Evolutionary conservation across 768 basidiomycete species (phyloP), one percentile per base, ranked within the genome.

Genomic region (Strobilomyces confusus): DNA sequence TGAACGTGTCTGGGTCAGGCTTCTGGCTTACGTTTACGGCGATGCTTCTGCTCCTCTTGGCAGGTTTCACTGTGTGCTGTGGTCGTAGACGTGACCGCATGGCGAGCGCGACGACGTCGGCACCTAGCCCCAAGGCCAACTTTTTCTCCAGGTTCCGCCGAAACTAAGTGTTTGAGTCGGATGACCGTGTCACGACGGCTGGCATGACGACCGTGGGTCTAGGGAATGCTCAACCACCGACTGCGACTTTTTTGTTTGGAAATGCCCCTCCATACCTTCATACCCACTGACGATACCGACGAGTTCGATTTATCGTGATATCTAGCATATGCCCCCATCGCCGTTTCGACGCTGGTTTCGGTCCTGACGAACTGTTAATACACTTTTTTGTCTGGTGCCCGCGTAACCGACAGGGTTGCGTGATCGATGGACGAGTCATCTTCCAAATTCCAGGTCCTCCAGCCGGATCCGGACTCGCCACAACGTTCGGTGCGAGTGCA

Each of bases 21-120:
- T 89, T 89, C 67, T 90, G 88, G 88, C 65, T 90, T 67, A 88
- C 86, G 2, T 81, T 90, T 60, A 80, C 77, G 19, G 67, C 82
- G 13, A 71, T 90, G 63, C 70, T 89, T 58, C 77, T 89, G 5
- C 77, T 84, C 30, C 68, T 82, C 38, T 63, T 88, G 51, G 85
- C 80, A 17, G 85, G 85, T 48, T 80, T 80, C 73, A 83, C 83
- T 4, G 82, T 88, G 34, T 86, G 84, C 73, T 81, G 86, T 57
- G 86, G 85, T 12, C 80, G 85, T 36, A 75, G 84, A 52, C 78
- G 73, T 51, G 73, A 77, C 52, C 77, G 84, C 57, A 73, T 78
- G 72, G 63, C 77, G 0, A 72, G 72, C 20, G 77, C 71, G 17
- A 66, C 58, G 1, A 15, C 54, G 8, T 51, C 65, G 49, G 38